A percentile compares a stretch with the other conserved stretches of the same genome.
Conservation (phyloP, 2,329 filamentous ascomycete genomes). For the Aureobasidium sp. region DNA sequence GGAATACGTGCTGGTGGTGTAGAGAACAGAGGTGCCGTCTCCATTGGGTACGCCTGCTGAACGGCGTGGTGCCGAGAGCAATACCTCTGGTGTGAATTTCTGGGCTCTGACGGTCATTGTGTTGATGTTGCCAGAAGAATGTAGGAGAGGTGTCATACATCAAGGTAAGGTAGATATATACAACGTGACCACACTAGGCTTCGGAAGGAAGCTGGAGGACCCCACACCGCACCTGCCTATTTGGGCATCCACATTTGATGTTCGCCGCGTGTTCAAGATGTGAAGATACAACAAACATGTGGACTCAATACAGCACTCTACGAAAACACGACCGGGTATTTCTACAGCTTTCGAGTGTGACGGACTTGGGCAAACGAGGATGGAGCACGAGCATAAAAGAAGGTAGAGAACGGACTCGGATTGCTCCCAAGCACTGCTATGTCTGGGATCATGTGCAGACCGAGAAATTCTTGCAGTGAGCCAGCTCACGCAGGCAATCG, state of each 20-base stretch:
- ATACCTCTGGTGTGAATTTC: conserved; percentile 67
- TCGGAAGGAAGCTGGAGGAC: neutral
- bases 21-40: conserved; percentile 55
- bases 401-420: too few species aligned
- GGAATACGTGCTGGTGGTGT: conserved; percentile 66
- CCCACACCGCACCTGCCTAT: conserved; percentile 4
- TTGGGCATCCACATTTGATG: neutral
- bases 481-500: neutral
- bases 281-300: too few species aligned
- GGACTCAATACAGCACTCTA: too few species aligned
- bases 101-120: conserved; percentile 60
- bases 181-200: neutral
- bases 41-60: conserved; percentile 62
- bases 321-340: too few species aligned
- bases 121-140: neutral
- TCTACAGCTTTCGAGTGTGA: too few species aligned
- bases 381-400: too few species aligned
- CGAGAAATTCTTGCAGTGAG: neutral
- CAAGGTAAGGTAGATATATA: conserved; percentile 1
- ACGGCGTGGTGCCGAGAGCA: conserved; percentile 66
- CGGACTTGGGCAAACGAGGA: too few species aligned
- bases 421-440: neutral
- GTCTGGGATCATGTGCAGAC: too few species aligned
- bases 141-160: neutral
- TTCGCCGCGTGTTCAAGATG: neutral